phyloP scores from a whole-genome alignment of 1,139 yeast genomes.

The Kluyveromyces sp. region DNA sequence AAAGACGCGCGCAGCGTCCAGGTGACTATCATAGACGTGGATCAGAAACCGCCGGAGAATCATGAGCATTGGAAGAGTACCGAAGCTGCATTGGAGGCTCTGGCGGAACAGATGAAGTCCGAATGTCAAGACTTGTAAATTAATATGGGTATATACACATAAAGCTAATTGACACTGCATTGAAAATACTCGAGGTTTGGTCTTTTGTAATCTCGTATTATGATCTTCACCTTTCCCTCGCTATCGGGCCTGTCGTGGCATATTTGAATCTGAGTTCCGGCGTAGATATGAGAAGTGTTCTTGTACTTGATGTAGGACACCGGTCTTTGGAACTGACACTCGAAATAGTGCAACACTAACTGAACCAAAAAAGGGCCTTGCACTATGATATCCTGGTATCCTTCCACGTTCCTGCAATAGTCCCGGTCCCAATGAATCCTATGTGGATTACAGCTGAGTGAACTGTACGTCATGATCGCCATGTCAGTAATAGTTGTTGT shows the following conservation, averaged over 20 bases:
- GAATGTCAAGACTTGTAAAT: background rate
- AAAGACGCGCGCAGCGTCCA: constrained; percentile 5
- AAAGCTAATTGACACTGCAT: constrained; percentile 6
- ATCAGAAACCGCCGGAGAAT: constrained; percentile 24
- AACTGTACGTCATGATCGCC: constrained; percentile 55
- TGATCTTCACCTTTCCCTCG: constrained; percentile 7
- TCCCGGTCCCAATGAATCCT: constrained; percentile 63
- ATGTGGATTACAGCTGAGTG: constrained; percentile 75
- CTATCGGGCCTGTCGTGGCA: constrained; percentile 2
- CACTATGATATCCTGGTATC: constrained; percentile 53
- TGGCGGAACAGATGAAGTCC: constrained; percentile 2
- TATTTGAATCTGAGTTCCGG: constrained; percentile 14
- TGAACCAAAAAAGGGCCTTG: constrained; percentile 81
- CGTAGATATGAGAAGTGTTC: constrained; percentile 21
- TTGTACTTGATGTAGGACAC: constrained; percentile 19
- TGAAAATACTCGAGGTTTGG: constrained; percentile 10
- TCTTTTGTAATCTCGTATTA: constrained; percentile 12
- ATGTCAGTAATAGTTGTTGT: constrained; percentile 17
- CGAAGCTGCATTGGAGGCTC: constrained; percentile 8
- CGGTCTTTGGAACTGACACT: constrained; percentile 6
- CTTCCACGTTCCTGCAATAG: constrained; percentile 50
- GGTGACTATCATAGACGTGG: constrained; percentile 27
- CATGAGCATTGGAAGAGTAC: constrained; percentile 22
- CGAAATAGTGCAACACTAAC: constrained; percentile 47
- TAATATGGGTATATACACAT: constrained; percentile 3